Base-by-base conservation (phyloP, 768 basidiomycete species). In the Phanerochaete carnosa region DNA sequence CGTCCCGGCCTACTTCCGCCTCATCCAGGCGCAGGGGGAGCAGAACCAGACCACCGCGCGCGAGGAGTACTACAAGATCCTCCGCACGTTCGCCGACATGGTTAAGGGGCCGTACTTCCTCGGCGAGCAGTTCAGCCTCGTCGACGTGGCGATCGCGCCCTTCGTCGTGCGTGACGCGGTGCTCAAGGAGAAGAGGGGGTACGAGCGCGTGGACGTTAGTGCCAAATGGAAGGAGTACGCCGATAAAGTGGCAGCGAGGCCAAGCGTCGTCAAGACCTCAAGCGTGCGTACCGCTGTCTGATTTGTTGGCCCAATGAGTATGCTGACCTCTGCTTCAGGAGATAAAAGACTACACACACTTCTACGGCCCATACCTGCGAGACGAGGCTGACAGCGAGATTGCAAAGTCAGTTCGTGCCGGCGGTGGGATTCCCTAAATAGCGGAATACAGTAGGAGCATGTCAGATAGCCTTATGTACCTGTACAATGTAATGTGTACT, bases 61-160 rank as follows among this genome's bases (percentile, higher is more conserved):
- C 1, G 65, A 72, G 57, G 75, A 78, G 43, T 61, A 78, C 22
- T 75, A 75, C 61, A 67, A 66, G 0, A 72, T 66, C 3, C 72
- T 79, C 22, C 61, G 67, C 15, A 73, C 73, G 47, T 71, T 77
- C 28, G 69, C 72, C 9, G 69, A 64, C 30, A 57, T 72, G 56
- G 68, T 72, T 53, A 75, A 69, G 11, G 83, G 79, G 2, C 82
- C 82, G 5, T 86, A 78, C 62, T 86, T 83, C 66, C 63, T 76
- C 25, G 85, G 84, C 11, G 75, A 80, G 19, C 71, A 80, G 45
- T 80, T 83, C 60, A 74, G 78, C 39, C 68, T 80, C 49, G 80
- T 81, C 5, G 85, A 86, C 64, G 68, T 79, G 23, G 76, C 75
- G 0, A 71, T 83, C 16, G 84, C 80, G n/a, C 85, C 85, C 19